Evolutionary conservation across 441 rosid species (phyloP), one percentile per base, ranked within the genome.

Genomic region (Populus hybrid): DNA sequence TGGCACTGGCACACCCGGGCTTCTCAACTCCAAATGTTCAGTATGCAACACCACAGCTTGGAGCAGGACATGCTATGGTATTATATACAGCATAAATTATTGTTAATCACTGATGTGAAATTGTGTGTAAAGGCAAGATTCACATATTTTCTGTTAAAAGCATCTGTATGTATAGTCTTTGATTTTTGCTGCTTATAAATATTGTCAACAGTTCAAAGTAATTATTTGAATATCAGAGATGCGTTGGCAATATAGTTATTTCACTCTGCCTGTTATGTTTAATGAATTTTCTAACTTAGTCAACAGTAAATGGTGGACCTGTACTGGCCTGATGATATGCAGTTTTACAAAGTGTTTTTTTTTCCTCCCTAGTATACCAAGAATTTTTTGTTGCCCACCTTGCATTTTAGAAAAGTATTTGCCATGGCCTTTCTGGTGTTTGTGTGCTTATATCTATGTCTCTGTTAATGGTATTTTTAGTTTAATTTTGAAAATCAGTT

Each of bases 51-150:
- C 90, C 88, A 24, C 90, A 82, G 77, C 81, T 86, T 66, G 91
- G 90, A 36, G 77, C 87, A 10, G 90, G 88, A 72, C 88, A 85
- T 69, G 64, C 87, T 73, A 84, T 87, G 92, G 93, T 92, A 88
- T 36, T 63, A 67, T 76, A 26, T 75, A 71, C 36, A 64, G 77
- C 73, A 35, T 28, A 65, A 24, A 20, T 59, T 77, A 20, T 21
- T 73, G 34, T 57, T 12, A 57, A 36, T 32, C 42, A 34, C 18
- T 34, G 30, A 26, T 50, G 1, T 28, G 26, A 20, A 1, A 12
- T 61, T 12, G 32, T 59, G 70, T 59, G 6, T 32, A 14, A 70
- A 64, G 46, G 40, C 36, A 69, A 63, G 57, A 30, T 34, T 40
- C 24, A 50, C 32, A 30, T 75, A 67, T 12, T 34, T 26, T 28